Evolutionary conservation across 139 green algal genomes (phyloP).

Genomic region (Desmodesmus armatus): DNA sequence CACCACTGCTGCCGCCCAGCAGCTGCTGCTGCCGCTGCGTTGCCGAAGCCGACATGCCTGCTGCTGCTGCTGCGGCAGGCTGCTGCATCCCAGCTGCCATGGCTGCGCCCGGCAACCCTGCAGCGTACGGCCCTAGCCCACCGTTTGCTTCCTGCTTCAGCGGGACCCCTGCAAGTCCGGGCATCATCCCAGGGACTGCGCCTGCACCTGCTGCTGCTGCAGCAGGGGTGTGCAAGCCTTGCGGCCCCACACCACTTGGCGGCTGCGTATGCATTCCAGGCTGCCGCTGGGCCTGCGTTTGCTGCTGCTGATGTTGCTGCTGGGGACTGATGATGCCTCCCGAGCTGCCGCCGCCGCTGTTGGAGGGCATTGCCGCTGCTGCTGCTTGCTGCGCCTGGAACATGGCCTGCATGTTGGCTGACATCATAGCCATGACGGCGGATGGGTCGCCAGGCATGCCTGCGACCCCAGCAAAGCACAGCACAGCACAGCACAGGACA

Average conservation of each 20-base stretch:
- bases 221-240: neutral
- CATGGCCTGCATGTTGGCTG: slow-evolving; percentile 37
- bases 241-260: neutral
- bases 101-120: neutral
- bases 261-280: neutral
- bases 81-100: slow-evolving; percentile 7
- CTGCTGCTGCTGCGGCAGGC: neutral
- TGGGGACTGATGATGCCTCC: neutral
- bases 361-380: slow-evolving; percentile 33
- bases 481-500: neutral
- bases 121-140: neutral
- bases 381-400: slow-evolving; percentile 39
- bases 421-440: slow-evolving; percentile 15
- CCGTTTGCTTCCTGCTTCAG: slow-evolving; percentile 28
- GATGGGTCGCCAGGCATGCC: slow-evolving; percentile 23
- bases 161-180: neutral
- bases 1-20: neutral
- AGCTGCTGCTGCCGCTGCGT: slow-evolving; percentile 15
- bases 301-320: slow-evolving; percentile 10
- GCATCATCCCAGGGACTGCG: neutral
- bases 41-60: no score
- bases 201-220: slow-evolving; percentile 31
- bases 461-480: neutral
- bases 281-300: neutral
- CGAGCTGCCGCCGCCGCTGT: slow-evolving; percentile 16